These are phyloP conservation scores for Cylindrodendrum hubeiense DNA, from an alignment of 2,329 filamentous ascomycete genomes.

Conservation along the genomic window DNA sequence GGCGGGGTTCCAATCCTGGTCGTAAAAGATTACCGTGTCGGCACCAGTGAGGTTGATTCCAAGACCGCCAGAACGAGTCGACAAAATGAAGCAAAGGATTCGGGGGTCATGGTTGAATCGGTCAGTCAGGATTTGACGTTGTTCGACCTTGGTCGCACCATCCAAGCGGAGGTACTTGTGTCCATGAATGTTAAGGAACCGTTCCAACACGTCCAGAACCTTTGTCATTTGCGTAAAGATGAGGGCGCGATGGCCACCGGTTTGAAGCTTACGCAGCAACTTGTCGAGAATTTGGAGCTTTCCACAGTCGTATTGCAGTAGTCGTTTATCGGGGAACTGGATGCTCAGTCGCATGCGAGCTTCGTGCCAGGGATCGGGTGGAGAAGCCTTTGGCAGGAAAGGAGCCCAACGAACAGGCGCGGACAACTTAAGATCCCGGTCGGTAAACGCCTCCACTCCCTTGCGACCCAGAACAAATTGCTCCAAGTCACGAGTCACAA, in stretches of 20 bases:
- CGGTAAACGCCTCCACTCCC: constrained; percentile 68
- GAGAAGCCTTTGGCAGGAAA: constrained; percentile 67
- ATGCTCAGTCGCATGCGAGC: constrained; percentile 93
- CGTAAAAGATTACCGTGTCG: constrained; percentile 98
- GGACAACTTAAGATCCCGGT: constrained; percentile 69
- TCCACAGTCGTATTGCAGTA: constrained; percentile 98
- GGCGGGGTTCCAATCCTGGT: constrained; percentile 98
- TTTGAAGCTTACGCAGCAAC: constrained; percentile 86
- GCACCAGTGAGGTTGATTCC: constrained; percentile 97
- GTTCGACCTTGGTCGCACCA: constrained; percentile 95
- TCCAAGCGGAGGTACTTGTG: constrained; percentile 97
- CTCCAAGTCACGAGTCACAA: constrained; percentile 83
- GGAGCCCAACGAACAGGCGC: constrained; percentile 67
- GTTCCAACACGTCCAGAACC: constrained; percentile 95
- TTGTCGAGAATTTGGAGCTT: constrained; percentile 93
- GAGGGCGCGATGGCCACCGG: constrained; percentile 90
- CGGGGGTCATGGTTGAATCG: constrained; percentile 95
- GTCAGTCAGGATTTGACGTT: constrained; percentile 94
- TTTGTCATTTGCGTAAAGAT: constrained; percentile 99
- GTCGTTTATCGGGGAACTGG: constrained; percentile 94
- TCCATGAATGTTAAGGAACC: constrained; percentile 97
- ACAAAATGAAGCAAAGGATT: constrained; percentile 95
- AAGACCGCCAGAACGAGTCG: constrained; percentile 91
- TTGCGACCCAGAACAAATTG: constrained; percentile 73
- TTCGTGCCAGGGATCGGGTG: constrained; percentile 89